These are phyloP conservation scores for Nannizziopsis arthrosporioides DNA, from an alignment of 2,329 filamentous ascomycete genomes.

Conservation along the genomic window DNA sequence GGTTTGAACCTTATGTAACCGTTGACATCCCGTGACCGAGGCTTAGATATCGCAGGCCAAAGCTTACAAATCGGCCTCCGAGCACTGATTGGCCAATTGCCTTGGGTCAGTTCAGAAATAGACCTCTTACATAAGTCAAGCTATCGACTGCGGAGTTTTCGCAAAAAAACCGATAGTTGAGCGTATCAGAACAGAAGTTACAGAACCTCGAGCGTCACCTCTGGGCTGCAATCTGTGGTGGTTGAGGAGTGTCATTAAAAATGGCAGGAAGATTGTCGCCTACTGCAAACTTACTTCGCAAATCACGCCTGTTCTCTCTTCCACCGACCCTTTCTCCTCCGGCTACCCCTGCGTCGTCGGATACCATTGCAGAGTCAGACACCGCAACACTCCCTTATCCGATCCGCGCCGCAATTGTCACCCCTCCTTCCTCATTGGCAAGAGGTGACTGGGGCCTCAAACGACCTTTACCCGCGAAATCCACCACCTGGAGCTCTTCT, in stretches of 20 bases:
- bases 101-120: no score
- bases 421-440: conserved; percentile 57
- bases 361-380: conserved; percentile 45
- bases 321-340: conserved; percentile 62
- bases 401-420: conserved; percentile 71
- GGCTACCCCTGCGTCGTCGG: conserved; percentile 39
- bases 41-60: no score
- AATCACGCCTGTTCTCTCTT: conserved; percentile 80
- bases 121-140: no score
- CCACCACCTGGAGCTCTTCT: conserved; percentile 55
- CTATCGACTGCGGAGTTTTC: neutral
- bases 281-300: conserved; percentile 60
- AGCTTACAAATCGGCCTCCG: no score
- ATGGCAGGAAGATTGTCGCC: conserved; percentile 41
- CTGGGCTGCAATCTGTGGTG: neutral
- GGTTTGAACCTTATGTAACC: no score
- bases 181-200: neutral
- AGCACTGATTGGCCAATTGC: no score
- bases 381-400: conserved; percentile 66
- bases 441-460: conserved; percentile 92
- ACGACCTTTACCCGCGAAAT: conserved; percentile 63
- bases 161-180: conserved; percentile 1
- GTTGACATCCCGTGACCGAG: no score
- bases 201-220: conserved; percentile 1
- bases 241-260: neutral